Evolutionary conservation across 495 filamentous ascomycete species (phyloP), one percentile per base, ranked within the genome.

Genomic region (Penicillium odoratum): DNA sequence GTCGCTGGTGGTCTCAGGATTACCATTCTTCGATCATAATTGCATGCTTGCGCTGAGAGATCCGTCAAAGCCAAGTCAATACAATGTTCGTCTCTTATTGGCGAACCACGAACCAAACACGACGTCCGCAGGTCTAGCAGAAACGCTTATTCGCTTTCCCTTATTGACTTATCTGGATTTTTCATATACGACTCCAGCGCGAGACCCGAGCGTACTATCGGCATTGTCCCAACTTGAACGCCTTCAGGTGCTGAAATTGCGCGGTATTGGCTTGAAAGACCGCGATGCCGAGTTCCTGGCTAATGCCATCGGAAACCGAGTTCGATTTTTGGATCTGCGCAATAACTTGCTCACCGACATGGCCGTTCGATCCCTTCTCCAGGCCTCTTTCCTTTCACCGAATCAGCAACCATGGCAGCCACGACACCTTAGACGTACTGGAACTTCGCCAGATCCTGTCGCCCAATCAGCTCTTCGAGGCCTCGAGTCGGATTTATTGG

Each of bases 1-100:
- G 61, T 83, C 78, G 1, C 72, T 88, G 53, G 77, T 87, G 53
- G 83, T 87, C 1, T 81, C 84, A 8, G 77, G 77, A 31, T 70
- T 87, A 18, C 83, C 85, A 0, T 86, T 87, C 57, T 87, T 88
- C 62, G 85, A 88, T 51, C 83, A 88, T 57, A 77, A 78, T 62
- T 74, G 83, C n/a, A 77, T 88, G 64, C 65, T 75, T 47, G 78
- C 78, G 11, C 60, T 87, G 51, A 76, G 71, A 30, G 49, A 56
- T 28, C 53, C 55, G n/a, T 38, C 55, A n/a, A 50, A 31, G 2
- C 62, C 61, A 13, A 60, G 30, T 26, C 61, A 68, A 6, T 78
- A 78, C 52, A 74, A 71, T 43, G 63, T 87, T 26, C 78, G 81
- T 44, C 70, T 88, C 6, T 73, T 88, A 33, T 68, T 84, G 47